Base-by-base conservation (phyloP, 2,329 filamentous ascomycete species). In the Ophiocordyceps camponoti-saundersi region DNA sequence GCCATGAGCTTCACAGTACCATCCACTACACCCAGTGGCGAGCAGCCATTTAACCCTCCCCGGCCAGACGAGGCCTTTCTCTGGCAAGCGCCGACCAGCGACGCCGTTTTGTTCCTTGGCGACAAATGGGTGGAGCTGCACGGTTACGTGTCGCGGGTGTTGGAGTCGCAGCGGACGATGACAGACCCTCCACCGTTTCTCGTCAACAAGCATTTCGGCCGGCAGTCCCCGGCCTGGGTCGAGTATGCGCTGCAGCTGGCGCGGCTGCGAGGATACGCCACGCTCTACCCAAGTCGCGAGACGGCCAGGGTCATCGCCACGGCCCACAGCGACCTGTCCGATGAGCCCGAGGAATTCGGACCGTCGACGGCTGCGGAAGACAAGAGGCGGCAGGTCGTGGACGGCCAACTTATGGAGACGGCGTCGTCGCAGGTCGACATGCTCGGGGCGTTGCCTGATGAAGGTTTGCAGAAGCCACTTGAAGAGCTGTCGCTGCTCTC, bases 111-210 rank as follows among this genome's bases (percentile, higher is more conserved):
- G 11, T 82, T 90, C 59, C 79, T 92, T 48, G 88, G 89, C 42
- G 77, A 87, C 44, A 88, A 82, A 57, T 98, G 92, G 92, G 67
- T 76, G 13, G 85, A 94, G 54, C 72, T 95, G 11, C 88, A 95
- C 59, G 75, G 79, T 12, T 92, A 93, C 54, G 72, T 93, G 2
- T 76, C 82, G 12, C 72, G 75, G 44, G 69, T 80, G 7, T 65
- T 89, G 16, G 65, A 70, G 30, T 58, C 59, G 18, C 65, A 69
- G 41, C 61, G 63, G 34, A 46, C 52, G 0, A 56, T 55, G n/a
- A 54, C 63, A 8, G 53, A 60, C 1, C 55, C 62, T 2, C 64
- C 69, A 1, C 53, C 63, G 1, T 57, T 73, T 8, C 53, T 74
- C 18, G 61, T 65, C 6, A 56, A 67, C 22, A 86, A 84, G 57